Conservation (phyloP, 768 basidiomycete genomes). For the Naganishia randhawae region DNA sequence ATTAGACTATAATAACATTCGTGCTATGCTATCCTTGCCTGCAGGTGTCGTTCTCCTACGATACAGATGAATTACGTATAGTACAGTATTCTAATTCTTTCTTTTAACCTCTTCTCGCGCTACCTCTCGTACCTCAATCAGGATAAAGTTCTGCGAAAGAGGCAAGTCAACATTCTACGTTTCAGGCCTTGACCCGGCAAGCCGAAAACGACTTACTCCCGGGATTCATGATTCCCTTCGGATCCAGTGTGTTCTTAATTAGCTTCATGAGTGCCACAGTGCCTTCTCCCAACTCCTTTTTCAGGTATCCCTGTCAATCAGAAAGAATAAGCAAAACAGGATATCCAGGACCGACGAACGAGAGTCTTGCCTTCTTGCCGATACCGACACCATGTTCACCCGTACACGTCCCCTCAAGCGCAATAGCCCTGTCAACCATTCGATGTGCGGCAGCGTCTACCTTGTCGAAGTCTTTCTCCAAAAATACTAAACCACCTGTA, state of each 20-base stretch:
- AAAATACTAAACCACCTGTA: slow-evolving; percentile 20
- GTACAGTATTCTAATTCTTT: no score
- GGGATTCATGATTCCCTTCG: slow-evolving; percentile 28
- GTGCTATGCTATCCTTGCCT: no score
- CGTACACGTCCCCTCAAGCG: slow-evolving; percentile 53
- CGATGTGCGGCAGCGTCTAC: slow-evolving; percentile 40
- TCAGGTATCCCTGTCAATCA: slow-evolving; percentile 61
- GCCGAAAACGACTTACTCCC: slow-evolving; percentile 6
- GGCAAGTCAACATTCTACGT: neutral
- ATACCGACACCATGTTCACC: slow-evolving; percentile 83
- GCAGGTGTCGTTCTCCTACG: no score
- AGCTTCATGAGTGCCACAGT: slow-evolving; percentile 81
- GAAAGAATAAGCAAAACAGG: neutral
- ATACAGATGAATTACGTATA: no score
- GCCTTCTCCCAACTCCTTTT: slow-evolving; percentile 73
- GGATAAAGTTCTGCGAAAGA: neutral
- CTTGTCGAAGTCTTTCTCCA: slow-evolving; percentile 23
- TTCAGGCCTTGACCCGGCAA: neutral
- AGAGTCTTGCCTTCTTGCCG: slow-evolving; percentile 60
- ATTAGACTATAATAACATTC: no score
- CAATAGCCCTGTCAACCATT: slow-evolving; percentile 53
- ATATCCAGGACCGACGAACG: neutral
- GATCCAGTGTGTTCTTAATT: slow-evolving; percentile 61
- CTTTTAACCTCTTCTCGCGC: neutral
- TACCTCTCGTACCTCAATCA: neutral